Evolutionary conservation across 257 asterid genomes (phyloP), one percentile per base, ranked within the genome.

Genomic region (Hygrophila difformis): DNA sequence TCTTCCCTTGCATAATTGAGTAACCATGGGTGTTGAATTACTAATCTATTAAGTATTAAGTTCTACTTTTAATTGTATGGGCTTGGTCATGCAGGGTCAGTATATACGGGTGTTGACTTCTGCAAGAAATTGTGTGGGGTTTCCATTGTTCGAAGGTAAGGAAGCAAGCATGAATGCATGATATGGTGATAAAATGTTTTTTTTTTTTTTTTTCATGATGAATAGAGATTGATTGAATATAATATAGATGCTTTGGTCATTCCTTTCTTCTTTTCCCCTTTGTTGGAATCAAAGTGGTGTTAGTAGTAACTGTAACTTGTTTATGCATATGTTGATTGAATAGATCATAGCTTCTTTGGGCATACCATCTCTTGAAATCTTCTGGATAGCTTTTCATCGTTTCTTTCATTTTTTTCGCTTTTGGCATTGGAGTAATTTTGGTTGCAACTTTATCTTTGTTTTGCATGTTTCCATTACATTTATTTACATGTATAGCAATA

Each of bases 121-220:
- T 91, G 99, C 99, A 91, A 91, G 93, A 91, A 86, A 74, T 65
- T 91, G 37, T 91, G 97, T 58, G 99, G 94, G 39, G 99, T 91
- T 63, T 91, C 99, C 64, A 91, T 91, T 51, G 70, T 91, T 49
- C 75, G 99, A 67, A 91, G 99, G 99, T 91, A 60, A 70, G 76
- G 63, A 66, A 26, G 18, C 51, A 26, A 39, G 46, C 52, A n/a
- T n/a, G n/a, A n/a, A n/a, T n/a, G n/a, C n/a, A 38, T 18, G 55
- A 46, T 15, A 18, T 33, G 18, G 10, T 53, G 19, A 33, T 16
- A 16, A 31, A 19, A 22, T 17, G 17, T 46, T 34, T n/a, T 18
- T 29, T 40, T 37, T 37, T 44, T 36, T 33, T 11, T 21, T 7
- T 39, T 33, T 22, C 24, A 14, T 20, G 1, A 3, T 19, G 19